Evolutionary conservation across 805 yeast genomes (phyloP).

Genomic region (Tetrapisispora arboricola): DNA sequence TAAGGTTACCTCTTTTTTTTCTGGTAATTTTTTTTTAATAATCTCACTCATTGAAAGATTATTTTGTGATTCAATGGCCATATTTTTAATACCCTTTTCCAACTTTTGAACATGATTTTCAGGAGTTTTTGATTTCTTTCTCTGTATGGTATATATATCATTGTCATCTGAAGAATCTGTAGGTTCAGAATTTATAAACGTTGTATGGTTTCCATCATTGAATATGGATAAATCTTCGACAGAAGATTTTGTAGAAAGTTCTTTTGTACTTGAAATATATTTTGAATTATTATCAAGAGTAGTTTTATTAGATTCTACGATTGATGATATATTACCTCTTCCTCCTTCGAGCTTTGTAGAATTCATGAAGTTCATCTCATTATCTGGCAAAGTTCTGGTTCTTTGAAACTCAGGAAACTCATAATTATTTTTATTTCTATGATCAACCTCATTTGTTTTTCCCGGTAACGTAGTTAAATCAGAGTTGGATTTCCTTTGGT

Average conservation of each 20-base stretch:
- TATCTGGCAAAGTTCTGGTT: background rate
- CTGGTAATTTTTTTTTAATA: too few relatives aligned
- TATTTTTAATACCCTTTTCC: background rate
- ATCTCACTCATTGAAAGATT: too few relatives aligned
- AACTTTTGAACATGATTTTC: background rate
- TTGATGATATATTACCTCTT: slow-evolving; percentile 8
- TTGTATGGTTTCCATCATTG: background rate
- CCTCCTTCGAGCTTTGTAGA: background rate
- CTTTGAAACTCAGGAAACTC: background rate
- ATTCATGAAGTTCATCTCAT: background rate
- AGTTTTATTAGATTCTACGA: slow-evolving; percentile 6
- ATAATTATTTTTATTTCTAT: background rate
- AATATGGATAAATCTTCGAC: background rate
- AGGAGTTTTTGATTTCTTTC: background rate
- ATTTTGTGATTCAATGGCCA: too few relatives aligned
- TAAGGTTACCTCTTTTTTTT: too few relatives aligned
- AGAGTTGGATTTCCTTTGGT: background rate
- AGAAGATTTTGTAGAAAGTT: background rate
- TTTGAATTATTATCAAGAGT: background rate
- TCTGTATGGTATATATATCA: slow-evolving; percentile 1
- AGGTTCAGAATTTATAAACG: background rate
- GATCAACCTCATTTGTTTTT: background rate
- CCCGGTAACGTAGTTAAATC: background rate
- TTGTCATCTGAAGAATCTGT: background rate
- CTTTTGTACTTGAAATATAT: background rate